Percentiles rank a stretch among this genome's conserved stretches.
phyloP scores from a whole-genome alignment of 2,329 filamentous ascomycete species.

The Arthrobotrys iridis region DNA sequence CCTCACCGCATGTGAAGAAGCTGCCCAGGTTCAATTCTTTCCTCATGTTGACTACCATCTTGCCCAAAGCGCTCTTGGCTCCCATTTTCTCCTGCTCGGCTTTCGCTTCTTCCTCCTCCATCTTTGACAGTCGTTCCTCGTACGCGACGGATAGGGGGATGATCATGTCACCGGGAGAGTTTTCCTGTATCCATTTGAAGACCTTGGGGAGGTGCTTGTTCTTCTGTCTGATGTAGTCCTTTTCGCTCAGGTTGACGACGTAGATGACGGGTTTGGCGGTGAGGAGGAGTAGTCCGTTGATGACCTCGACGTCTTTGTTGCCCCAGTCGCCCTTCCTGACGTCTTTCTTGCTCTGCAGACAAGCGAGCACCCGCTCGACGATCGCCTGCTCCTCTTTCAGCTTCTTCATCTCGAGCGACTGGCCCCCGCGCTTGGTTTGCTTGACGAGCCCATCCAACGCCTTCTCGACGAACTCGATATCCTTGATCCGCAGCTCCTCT shows the following conservation, averaged over 20 bases:
- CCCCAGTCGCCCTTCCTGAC: constrained; percentile 88
- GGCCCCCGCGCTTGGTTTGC: constrained; percentile 92
- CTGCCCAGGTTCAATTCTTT: constrained; percentile 87
- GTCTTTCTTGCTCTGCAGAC: constrained; percentile 80
- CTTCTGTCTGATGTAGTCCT: constrained; percentile 97
- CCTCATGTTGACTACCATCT: constrained; percentile 92
- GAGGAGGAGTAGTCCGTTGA: constrained; percentile 94
- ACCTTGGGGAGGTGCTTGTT: constrained; percentile 98
- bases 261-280: constrained; percentile 97
- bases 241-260: constrained; percentile 95
- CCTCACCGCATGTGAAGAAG: constrained; percentile 96
- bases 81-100: constrained; percentile 91
- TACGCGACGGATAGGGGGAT: constrained; percentile 92
- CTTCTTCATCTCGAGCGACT: constrained; percentile 98
- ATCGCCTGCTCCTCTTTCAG: constrained; percentile 91
- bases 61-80: constrained; percentile 87
- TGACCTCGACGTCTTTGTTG: constrained; percentile 96
- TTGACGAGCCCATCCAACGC: constrained; percentile 90
- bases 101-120: constrained; percentile 77
- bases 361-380: constrained; percentile 86
- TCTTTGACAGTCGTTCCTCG: constrained; percentile 87
- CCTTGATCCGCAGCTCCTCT: constrained; percentile 95
- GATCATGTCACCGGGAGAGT: constrained; percentile 86
- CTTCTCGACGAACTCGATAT: constrained; percentile 98
- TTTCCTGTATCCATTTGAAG: constrained; percentile 92